Evolutionary conservation across 2,329 filamentous ascomycete species (phyloP).

Genomic region (Xylaria sp.): DNA sequence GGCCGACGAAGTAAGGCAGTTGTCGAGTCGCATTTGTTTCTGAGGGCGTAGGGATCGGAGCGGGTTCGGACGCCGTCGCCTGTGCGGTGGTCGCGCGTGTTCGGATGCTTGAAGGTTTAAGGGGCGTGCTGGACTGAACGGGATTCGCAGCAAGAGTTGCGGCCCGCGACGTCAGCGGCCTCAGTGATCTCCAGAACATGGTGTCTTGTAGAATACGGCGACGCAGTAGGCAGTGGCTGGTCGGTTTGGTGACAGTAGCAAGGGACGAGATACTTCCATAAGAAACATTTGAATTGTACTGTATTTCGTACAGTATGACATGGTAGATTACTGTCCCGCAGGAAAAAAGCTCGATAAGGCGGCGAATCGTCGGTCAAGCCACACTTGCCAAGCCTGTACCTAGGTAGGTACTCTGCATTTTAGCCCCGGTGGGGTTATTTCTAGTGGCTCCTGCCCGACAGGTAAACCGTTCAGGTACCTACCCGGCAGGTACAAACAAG

Average conservation of each 20-base stretch:
- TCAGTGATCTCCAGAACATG: slow-evolving; percentile 43
- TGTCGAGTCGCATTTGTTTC: slow-evolving; percentile 48
- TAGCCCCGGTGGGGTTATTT: too few species aligned
- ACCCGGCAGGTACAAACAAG: neutral
- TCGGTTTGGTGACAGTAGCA: neutral
- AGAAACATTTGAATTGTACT: slow-evolving; percentile 30
- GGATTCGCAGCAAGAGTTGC: slow-evolving; percentile 16
- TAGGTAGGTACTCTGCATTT: too few species aligned
- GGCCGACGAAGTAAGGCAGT: slow-evolving; percentile 75
- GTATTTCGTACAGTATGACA: slow-evolving; percentile 3
- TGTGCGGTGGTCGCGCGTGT: slow-evolving; percentile 36
- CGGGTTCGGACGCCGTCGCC: slow-evolving; percentile 13
- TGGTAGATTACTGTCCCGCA: slow-evolving; percentile 26
- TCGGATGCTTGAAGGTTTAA: slow-evolving; percentile 37
- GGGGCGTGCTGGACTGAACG: slow-evolving; percentile 7
- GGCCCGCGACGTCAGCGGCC: slow-evolving; percentile 38
- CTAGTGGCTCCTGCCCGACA: too few species aligned
- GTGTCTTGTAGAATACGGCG: slow-evolving; percentile 6
- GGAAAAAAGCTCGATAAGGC: slow-evolving; percentile 15
- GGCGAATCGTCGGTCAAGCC: slow-evolving; percentile 34
- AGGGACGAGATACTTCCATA: neutral
- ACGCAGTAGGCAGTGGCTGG: slow-evolving; percentile 2
- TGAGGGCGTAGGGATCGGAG: slow-evolving; percentile 33
- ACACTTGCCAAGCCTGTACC: slow-evolving; percentile 25
- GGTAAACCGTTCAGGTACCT: too few species aligned